These are phyloP conservation scores for Ocimum tenuiflorum DNA, from an alignment of 257 asterid genomes.

Conservation along the genomic window DNA sequence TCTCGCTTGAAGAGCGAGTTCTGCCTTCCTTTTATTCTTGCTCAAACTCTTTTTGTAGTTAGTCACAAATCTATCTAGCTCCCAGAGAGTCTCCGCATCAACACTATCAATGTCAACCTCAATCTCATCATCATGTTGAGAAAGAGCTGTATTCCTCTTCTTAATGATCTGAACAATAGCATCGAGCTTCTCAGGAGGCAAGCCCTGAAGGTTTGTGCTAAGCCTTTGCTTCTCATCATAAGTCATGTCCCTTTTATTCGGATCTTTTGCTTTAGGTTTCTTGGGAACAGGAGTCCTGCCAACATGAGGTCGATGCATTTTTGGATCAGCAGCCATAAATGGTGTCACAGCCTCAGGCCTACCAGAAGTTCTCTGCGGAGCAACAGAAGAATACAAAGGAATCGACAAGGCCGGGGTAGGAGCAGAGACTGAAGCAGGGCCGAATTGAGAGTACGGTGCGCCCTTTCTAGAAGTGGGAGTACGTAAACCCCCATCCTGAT, in stretches of 20 bases:
- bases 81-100: slow-evolving; percentile 96
- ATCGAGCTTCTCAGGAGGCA: slow-evolving; percentile 89
- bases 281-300: slow-evolving; percentile 56
- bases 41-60: slow-evolving; percentile 89
- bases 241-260: slow-evolving; percentile 72
- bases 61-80: slow-evolving; percentile 92
- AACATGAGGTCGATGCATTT: slow-evolving; percentile 27
- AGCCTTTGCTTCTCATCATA: slow-evolving; percentile 82
- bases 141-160: slow-evolving; percentile 65
- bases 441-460: slow-evolving; percentile 27
- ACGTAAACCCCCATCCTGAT: slow-evolving; percentile 47
- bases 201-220: slow-evolving; percentile 73
- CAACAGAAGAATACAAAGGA: slow-evolving; percentile 20
- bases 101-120: slow-evolving; percentile 94
- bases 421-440: slow-evolving; percentile 15
- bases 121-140: slow-evolving; percentile 80
- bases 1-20: slow-evolving; percentile 65
- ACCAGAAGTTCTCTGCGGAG: slow-evolving; percentile 32
- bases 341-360: slow-evolving; percentile 32
- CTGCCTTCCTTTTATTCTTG: slow-evolving; percentile 86
- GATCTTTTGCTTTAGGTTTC: slow-evolving; percentile 86
- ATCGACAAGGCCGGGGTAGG: not conserved
- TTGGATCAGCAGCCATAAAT: slow-evolving; percentile 32
- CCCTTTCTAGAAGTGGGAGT: slow-evolving; percentile 49
- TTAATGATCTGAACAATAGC: slow-evolving; percentile 84